Percentiles rank a stretch among this genome's conserved stretches.
Conservation (phyloP, 2,329 filamentous ascomycete genomes). For the Hymenotorrendiella dingleyae region DNA sequence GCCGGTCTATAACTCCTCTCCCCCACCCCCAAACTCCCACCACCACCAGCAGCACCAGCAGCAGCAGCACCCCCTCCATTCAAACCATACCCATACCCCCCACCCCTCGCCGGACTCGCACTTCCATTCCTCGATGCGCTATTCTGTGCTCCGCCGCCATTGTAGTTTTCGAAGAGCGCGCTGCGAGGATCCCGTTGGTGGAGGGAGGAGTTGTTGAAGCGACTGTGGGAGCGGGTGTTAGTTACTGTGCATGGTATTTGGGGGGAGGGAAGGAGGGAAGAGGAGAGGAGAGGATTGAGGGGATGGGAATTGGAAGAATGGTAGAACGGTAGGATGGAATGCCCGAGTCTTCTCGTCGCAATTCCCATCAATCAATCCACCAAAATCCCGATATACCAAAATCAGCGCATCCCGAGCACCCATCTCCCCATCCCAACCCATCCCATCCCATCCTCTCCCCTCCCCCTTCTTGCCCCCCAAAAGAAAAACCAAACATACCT, state of each 20-base stretch:
- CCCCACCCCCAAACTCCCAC: constrained; percentile 20
- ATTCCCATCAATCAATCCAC: no score
- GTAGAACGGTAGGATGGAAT: no score
- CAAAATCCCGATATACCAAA: no score
- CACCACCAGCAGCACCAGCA: constrained; percentile 15
- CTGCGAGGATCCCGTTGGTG: constrained; percentile 69
- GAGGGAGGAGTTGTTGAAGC: constrained; percentile 62
- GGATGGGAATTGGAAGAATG: not conserved
- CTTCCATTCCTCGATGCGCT: constrained; percentile 13
- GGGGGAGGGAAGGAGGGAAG: not conserved
- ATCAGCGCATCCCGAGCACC: no score
- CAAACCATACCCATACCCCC: constrained; percentile 46
- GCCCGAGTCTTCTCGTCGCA: no score
- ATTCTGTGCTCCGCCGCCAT: constrained; percentile 40
- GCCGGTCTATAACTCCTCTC: constrained; percentile 52
- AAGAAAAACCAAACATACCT: no score
- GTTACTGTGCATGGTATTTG: not conserved
- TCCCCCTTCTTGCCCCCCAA: no score
- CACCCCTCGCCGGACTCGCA: constrained; percentile 39
- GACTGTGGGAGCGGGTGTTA: constrained; percentile 29
- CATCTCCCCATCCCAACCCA: no score
- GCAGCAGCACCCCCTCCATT: constrained; percentile 29
- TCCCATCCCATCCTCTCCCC: no score
- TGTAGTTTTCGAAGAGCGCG: constrained; percentile 72
- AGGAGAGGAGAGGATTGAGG: not conserved